Evolutionary conservation across 2,329 filamentous ascomycete genomes (phyloP).

Genomic region (Fusarium camptoceras): DNA sequence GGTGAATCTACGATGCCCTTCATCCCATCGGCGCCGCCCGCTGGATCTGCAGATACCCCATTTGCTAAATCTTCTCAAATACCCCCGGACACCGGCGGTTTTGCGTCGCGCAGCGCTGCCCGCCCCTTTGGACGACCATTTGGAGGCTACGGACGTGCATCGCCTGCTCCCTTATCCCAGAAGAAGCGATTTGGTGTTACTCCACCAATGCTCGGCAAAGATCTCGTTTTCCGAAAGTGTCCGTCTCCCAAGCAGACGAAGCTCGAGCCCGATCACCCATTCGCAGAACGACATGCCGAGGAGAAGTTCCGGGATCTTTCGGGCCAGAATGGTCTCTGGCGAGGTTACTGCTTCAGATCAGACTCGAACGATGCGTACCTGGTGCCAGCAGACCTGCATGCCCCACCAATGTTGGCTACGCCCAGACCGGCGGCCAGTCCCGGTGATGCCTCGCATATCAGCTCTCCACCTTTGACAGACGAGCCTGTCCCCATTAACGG

Average conservation of each 20-base stretch:
- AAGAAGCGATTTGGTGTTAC: conserved; percentile 66
- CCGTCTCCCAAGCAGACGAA: conserved; percentile 85
- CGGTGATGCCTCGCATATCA: conserved; percentile 56
- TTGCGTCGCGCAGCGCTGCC: conserved; percentile 47
- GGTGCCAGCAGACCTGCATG: conserved; percentile 58
- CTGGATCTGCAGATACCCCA: conserved; percentile 35
- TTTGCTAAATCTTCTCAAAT: conserved; percentile 50
- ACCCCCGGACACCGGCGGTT: conserved; percentile 55
- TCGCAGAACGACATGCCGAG: conserved; percentile 60
- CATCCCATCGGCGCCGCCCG: conserved; percentile 38
- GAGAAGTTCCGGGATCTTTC: conserved; percentile 66
- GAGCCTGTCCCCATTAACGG: conserved; percentile 53
- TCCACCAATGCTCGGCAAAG: conserved; percentile 89
- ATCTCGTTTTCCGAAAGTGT: conserved; percentile 84
- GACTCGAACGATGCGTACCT: conserved; percentile 53
- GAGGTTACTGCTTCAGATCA: conserved; percentile 72
- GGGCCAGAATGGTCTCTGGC: conserved; percentile 78
- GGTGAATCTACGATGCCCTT: conserved; percentile 45
- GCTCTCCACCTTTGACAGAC: conserved; percentile 53
- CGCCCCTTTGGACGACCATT: conserved; percentile 56
- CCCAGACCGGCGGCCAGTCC: conserved; percentile 58
- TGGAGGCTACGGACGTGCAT: conserved; percentile 45
- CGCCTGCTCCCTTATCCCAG: conserved; percentile 53
- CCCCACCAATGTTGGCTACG: conserved; percentile 63
- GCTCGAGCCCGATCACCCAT: conserved; percentile 81